Percentiles rank a stretch among this genome's conserved stretches.
Evolutionary conservation across 2,329 filamentous ascomycete species (phyloP).

Genomic region (Aureobasidium mangrovei): DNA sequence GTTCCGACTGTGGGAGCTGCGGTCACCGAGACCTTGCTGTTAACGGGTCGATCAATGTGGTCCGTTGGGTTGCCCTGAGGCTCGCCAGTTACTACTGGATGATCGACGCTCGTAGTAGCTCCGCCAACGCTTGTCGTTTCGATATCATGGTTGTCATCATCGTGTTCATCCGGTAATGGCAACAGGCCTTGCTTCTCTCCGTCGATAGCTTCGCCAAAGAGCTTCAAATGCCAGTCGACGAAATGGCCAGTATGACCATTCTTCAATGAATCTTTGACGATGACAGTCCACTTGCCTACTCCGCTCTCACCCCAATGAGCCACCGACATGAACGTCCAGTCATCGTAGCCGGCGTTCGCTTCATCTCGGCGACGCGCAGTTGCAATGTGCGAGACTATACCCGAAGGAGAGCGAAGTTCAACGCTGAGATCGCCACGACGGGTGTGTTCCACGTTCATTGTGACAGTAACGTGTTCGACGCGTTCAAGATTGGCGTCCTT

Average conservation of each 20-base stretch:
- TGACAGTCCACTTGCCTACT: conserved; percentile 79
- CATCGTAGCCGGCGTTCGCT: conserved; percentile 61
- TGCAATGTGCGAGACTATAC: conserved; percentile 75
- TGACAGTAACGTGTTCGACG: conserved; percentile 90
- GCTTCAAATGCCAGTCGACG: conserved; percentile 82
- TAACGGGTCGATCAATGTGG: conserved; percentile 47
- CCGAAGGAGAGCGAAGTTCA: conserved; percentile 76
- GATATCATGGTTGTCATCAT: conserved; percentile 71
- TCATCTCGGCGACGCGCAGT: conserved; percentile 63
- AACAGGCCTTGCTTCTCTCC: conserved; percentile 61
- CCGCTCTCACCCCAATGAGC: conserved; percentile 92
- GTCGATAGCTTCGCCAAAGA: conserved; percentile 87
- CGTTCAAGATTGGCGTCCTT: conserved; percentile 73
- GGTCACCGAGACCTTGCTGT: conserved; percentile 38
- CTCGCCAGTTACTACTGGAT: conserved; percentile 39
- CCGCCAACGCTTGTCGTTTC: conserved; percentile 47
- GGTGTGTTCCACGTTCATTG: conserved; percentile 88
- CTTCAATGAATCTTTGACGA: conserved; percentile 74
- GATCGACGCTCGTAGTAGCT: conserved; percentile 49
- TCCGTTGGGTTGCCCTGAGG: conserved; percentile 37
- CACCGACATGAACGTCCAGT: conserved; percentile 99
- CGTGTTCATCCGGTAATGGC: conserved; percentile 72
- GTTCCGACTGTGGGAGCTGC: conserved; percentile 20
- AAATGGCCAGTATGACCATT: conserved; percentile 74
- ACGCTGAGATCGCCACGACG: conserved; percentile 87